Evolutionary conservation across 2,329 filamentous ascomycete genomes (phyloP).

Genomic region (Colletotrichum spaethianum): DNA sequence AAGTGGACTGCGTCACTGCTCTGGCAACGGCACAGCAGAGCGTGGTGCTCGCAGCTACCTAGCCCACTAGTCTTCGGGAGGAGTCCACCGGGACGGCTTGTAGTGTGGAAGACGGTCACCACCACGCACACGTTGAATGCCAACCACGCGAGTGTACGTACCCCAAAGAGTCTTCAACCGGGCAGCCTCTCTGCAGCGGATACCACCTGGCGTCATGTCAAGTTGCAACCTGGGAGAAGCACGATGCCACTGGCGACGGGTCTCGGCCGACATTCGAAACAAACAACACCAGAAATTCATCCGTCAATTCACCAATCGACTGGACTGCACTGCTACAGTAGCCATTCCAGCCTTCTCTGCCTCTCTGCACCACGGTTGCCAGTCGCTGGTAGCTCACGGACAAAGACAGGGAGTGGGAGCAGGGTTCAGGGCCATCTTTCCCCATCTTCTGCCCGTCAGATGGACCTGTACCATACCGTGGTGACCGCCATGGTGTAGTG

Average conservation of each 20-base stretch:
- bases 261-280: not conserved
- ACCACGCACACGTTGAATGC: not conserved
- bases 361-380: not conserved
- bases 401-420: not conserved
- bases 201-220: not conserved
- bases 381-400: not conserved
- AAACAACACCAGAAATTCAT: not conserved
- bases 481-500: not conserved
- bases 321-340: not conserved
- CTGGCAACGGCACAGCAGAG: conserved; percentile 28
- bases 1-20: conserved; percentile 32
- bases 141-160: not conserved
- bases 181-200: not conserved
- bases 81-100: not conserved
- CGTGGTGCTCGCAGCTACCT: conserved; percentile 4
- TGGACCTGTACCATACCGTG: not conserved
- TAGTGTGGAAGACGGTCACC: not conserved
- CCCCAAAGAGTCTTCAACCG: not conserved
- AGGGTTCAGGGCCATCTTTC: conserved; percentile 24
- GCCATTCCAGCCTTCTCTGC: not conserved
- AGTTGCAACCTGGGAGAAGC: not conserved
- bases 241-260: conserved; percentile 13
- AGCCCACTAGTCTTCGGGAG: not conserved
- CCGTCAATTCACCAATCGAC: conserved; percentile 1
- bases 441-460: not conserved